Base-by-base conservation (phyloP, 768 basidiomycete genomes). In the Boletus tylopilopsis region DNA sequence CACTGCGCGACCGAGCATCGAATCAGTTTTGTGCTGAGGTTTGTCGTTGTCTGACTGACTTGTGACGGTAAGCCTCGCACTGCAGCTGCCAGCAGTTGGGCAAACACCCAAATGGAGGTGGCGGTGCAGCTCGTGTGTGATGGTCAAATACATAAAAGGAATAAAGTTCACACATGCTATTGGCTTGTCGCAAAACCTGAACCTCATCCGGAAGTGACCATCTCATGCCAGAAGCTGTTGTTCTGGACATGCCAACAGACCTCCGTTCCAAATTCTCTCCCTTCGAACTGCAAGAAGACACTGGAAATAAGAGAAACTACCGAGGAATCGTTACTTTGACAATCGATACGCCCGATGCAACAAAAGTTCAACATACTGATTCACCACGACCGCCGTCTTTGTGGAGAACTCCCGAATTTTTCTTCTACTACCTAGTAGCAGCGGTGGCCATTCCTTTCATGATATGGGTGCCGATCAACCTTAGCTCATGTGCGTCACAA, bases 321-420 rank as follows among this genome's bases (percentile, higher is more conserved):
- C 61, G 49, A 37, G 74, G 76, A 27, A 64, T 80, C 52, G 68
- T 68, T 2, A 43, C 62, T n/a, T 67, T 85, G 5, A 87, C 86
- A 3, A 76, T 87, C 9, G 66, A 77, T 37, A 76, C 80, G 16
- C 78, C 84, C 0, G 67, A 75, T 16, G 64, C 77, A 1, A 63
- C 61, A n/a, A 68, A 62, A 23, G 41, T 57, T n/a, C 51, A 48
- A 10, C 64, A 64, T 11, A 50, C 58, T 18, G 66, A 64, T 43
- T 47, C 57, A 22, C 52, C 54, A 29, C 53, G 60, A 21, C 66
- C 71, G 3, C 72, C 74, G 3, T 58, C 87, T 21, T 71, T 89
- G 69, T 97, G 94, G 95, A 71, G 66, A 36, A 87, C 90, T 0
- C 64, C 71, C 10, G 96, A 98, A 64, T 97, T 95, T 71, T 73